Evolutionary conservation across 495 filamentous ascomycete genomes (phyloP), one percentile per base, ranked within the genome.

Genomic region (Neurospora sp.): DNA sequence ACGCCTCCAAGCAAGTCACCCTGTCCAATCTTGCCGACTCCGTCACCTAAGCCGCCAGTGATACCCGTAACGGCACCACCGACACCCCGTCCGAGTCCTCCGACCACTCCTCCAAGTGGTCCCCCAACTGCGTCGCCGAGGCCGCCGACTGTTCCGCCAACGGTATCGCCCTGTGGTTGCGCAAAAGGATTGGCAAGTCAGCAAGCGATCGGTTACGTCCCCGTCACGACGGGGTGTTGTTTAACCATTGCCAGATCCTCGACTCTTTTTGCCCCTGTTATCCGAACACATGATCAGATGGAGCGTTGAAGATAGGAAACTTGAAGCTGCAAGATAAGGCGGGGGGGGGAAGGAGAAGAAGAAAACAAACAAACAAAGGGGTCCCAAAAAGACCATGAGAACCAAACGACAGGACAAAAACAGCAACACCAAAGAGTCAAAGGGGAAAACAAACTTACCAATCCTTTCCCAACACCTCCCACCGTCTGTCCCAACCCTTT

Each of bases 401-500:
- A 14, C 41, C 41, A 68, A 73, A 37, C 22, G 11, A 65, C n/a
- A n/a, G n/a, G n/a, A 39, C 71, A 39, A 48, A 46, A 48, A 53
- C 41, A 35, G 31, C 71, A 39, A 70, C 20, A 4, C 53, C 11
- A 22, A 44, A 39, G 4, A 16, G n/a, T 22, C 38, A 70, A 73
- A 70, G 27, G 14, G 22, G 7, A 35, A 59, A 35, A 6, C 14
- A 59, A 59, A 61, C 70, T 46, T 71, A 71, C 71, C 70, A 71
- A 37, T 39, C 77, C 77, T 70, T 70, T 74, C 0, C 77, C 77
- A 11, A 78, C 73, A 4, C 75, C 77, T 7, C 76, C 74, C 5
- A 79, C 77, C 1, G 77, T 79, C 69, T 76, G 11, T 5, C 77
- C 77, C 27, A 75, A 9, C 5, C 77, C 77, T n/a, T 75, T 75